Percentiles rank a stretch among this genome's conserved stretches.
Conservation (phyloP, 257 asterid species). For the Penstemon davidsonii region DNA sequence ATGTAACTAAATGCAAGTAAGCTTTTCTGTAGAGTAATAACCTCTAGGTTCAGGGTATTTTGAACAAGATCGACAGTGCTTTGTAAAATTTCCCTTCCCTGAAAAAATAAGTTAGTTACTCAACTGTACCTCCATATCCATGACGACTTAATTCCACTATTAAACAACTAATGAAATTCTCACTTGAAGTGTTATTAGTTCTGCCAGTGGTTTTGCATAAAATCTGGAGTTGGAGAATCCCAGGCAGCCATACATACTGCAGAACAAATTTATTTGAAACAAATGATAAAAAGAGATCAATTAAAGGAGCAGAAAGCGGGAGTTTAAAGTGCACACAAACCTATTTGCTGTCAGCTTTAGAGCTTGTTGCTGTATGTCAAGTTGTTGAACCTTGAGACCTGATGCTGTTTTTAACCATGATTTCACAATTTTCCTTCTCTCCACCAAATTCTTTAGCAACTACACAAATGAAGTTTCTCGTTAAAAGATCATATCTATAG, state of each 20-base stretch:
- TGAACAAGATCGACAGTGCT: constrained; percentile 96
- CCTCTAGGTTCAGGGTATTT: constrained; percentile 83
- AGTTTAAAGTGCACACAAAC: constrained; percentile 39
- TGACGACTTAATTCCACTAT: constrained; percentile 22
- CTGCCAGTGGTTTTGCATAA: constrained; percentile 95
- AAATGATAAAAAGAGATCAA: constrained; percentile 20
- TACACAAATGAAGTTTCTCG: constrained; percentile 28
- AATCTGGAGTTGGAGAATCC: constrained; percentile 97
- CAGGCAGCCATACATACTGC: constrained; percentile 97
- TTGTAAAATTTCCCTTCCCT: constrained; percentile 97
- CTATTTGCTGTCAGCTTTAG: constrained; percentile 97
- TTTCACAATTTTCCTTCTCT: constrained; percentile 81
- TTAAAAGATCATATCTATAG: constrained; percentile 16
- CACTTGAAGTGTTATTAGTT: constrained; percentile 90
- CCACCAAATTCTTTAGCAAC: constrained; percentile 90
- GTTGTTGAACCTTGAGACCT: constrained; percentile 85
- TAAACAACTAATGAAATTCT: constrained; percentile 27
- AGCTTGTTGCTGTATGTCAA: constrained; percentile 96
- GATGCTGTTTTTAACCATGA: constrained; percentile 74
- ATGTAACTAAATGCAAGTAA: constrained; percentile 18
- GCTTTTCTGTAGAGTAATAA: constrained; percentile 28
- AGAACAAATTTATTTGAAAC: constrained; percentile 29
- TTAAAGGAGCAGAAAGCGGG: constrained; percentile 28
- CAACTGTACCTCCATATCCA: constrained; percentile 27
- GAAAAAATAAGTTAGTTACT: constrained; percentile 33